Percentiles rank a stretch among this genome's conserved stretches.
Conservation (phyloP, 805 yeast genomes). For the Nakazawaea wyomingensis region DNA sequence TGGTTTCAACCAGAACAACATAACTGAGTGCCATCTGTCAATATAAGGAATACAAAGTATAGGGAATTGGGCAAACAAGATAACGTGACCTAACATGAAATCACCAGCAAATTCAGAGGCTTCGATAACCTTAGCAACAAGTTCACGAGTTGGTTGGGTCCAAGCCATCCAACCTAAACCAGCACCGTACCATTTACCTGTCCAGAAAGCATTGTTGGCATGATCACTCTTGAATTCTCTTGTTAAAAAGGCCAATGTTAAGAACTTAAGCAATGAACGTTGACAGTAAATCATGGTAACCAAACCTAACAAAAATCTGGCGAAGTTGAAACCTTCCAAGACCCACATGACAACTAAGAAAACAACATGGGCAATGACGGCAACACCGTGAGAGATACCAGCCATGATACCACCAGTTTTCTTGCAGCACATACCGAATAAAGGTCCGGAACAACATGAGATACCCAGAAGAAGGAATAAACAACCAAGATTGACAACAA, state of each 20-base stretch:
- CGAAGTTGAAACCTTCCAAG: constrained; percentile 85
- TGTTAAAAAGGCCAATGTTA: constrained; percentile 75
- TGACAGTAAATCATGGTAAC: constrained; percentile 81
- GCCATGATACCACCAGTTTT: constrained; percentile 95
- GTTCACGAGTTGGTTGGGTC: constrained; percentile 96
- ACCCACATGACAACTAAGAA: constrained; percentile 98
- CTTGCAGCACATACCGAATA: constrained; percentile 92
- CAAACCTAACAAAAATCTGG: constrained; percentile 82
- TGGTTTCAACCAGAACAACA: constrained; percentile 99
- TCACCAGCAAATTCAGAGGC: constrained; percentile 95
- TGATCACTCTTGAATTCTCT: constrained; percentile 96
- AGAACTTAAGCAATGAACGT: constrained; percentile 77
- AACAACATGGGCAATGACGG: constrained; percentile 80
- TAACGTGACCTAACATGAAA: constrained; percentile 85
- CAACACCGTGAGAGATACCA: constrained; percentile 91
- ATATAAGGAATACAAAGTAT: constrained; percentile 75
- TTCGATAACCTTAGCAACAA: constrained; percentile 89
- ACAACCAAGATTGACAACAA: constrained; percentile 84
- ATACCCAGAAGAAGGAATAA: constrained; percentile 69
- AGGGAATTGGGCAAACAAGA: constrained; percentile 88
- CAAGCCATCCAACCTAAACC: constrained; percentile 91
- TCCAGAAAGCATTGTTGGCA: constrained; percentile 98
- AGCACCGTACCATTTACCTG: constrained; percentile 97
- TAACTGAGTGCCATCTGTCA: constrained; percentile 97
- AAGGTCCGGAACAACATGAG: constrained; percentile 97